These are phyloP conservation scores for Trapa bicornis DNA, from an alignment of 345 rosid species.

Conservation along the genomic window DNA sequence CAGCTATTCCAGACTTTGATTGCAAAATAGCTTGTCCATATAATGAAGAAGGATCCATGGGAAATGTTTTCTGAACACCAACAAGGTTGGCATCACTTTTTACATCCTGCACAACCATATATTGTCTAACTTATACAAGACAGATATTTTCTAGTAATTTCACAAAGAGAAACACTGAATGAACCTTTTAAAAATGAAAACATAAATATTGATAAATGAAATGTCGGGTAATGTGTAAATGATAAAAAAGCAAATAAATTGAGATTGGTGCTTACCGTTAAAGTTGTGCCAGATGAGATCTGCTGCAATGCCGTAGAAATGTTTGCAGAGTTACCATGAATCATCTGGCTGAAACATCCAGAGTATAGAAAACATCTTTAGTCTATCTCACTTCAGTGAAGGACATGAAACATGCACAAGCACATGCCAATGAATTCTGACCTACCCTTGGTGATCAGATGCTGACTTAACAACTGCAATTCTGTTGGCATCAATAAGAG, in stretches of 20 bases:
- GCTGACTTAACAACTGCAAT: conserved; percentile 35
- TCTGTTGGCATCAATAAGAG: conserved; percentile 42
- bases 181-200: background rate
- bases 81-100: conserved; percentile 38
- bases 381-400: conserved; percentile 3
- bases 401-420: background rate
- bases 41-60: conserved; percentile 42
- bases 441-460: conserved; percentile 40
- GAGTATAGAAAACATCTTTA: conserved; percentile 1
- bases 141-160: background rate
- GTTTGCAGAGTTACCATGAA: conserved; percentile 43
- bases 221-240: background rate
- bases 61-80: conserved; percentile 29
- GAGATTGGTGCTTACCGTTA: conserved; percentile 27
- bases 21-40: conserved; percentile 50
- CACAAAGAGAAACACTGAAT: background rate
- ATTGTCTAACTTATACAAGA: background rate
- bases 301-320: conserved; percentile 40
- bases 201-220: conserved; percentile 3
- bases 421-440: background rate
- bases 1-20: conserved; percentile 41
- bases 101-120: conserved; percentile 29
- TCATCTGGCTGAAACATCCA: conserved; percentile 38
- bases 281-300: conserved; percentile 28
- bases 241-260: background rate